phyloP scores from a whole-genome alignment of 768 basidiomycete species.

The Pholiota molesta region DNA sequence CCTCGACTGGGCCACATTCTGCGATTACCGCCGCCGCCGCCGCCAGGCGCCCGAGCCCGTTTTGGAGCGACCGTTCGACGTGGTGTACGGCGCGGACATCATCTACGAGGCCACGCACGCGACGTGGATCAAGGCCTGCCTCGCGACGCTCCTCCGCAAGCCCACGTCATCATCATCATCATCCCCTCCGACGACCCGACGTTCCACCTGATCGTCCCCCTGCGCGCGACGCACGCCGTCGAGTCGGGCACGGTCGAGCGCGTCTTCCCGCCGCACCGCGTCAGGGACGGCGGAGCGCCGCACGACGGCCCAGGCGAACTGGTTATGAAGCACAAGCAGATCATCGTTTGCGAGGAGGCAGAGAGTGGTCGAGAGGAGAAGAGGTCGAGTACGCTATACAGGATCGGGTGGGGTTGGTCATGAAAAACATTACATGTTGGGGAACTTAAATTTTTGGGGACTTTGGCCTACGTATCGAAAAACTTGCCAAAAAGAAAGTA shows the following conservation, averaged over 20 bases:
- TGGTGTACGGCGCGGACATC: conserved; percentile 83
- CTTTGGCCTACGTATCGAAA: too few relatives aligned
- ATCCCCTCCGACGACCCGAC: conserved; percentile 20
- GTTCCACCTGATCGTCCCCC: conserved; percentile 81
- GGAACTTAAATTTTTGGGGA: too few relatives aligned
- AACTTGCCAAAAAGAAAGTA: background rate
- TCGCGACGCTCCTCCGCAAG: conserved; percentile 47
- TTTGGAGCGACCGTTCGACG: conserved; percentile 56
- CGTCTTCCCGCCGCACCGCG: conserved; percentile 42
- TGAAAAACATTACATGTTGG: too few relatives aligned
- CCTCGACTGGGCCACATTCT: conserved; percentile 67
- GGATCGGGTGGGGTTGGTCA: conserved; percentile 63
- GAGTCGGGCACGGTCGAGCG: conserved; percentile 65
- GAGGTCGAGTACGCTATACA: conserved; percentile 77
- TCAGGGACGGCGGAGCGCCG: background rate
- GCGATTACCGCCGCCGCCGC: conserved; percentile 4
- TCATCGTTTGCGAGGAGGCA: conserved; percentile 59
- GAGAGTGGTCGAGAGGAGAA: conserved; percentile 39
- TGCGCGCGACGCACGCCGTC: conserved; percentile 61
- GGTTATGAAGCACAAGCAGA: conserved; percentile 55
- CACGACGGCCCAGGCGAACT: conserved; percentile 32
- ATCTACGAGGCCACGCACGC: conserved; percentile 78
- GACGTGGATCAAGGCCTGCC: conserved; percentile 66
- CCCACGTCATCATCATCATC: background rate
- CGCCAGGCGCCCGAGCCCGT: background rate